A percentile compares a stretch with the other conserved stretches of the same genome.
phyloP scores from a whole-genome alignment of 305 asterid species.

The Caryopteris hybrid region DNA sequence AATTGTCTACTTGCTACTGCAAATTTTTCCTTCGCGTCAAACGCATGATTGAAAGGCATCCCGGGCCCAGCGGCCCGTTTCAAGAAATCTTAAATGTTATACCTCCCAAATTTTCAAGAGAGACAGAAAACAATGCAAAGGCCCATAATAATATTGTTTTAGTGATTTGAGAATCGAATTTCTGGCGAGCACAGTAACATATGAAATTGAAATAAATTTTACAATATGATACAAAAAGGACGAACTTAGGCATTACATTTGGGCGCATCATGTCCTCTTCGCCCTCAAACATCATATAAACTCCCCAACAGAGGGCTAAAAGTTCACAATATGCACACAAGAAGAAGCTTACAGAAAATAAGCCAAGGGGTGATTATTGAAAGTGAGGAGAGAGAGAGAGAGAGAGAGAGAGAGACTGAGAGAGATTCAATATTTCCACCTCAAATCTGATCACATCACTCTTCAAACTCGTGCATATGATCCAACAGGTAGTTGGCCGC shows the following conservation, averaged over 20 bases:
- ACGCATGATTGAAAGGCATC: no score
- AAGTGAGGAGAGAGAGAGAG: not conserved
- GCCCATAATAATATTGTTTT: no score
- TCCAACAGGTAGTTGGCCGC: slow-evolving; percentile 10
- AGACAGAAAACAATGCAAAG: no score
- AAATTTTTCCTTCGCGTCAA: no score
- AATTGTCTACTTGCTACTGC: no score
- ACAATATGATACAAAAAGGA: not conserved
- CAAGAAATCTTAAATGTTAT: no score
- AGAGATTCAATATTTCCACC: not conserved
- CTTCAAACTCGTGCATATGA: slow-evolving; percentile 3
- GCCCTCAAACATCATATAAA: not conserved
- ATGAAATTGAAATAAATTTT: not conserved
- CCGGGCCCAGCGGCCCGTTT: no score
- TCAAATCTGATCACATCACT: not conserved
- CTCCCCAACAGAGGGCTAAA: not conserved
- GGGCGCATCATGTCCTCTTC: not conserved
- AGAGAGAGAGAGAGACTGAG: not conserved
- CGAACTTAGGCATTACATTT: slow-evolving; percentile 4
- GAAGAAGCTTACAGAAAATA: slow-evolving; percentile 5
- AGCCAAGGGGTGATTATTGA: not conserved
- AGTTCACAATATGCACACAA: slow-evolving; percentile 14
- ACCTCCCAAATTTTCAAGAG: no score
- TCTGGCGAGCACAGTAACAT: not conserved
- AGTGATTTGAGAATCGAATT: no score